phyloP scores from a whole-genome alignment of 1,139 yeast species.

The Chernovozyma sophiae-reginae region DNA sequence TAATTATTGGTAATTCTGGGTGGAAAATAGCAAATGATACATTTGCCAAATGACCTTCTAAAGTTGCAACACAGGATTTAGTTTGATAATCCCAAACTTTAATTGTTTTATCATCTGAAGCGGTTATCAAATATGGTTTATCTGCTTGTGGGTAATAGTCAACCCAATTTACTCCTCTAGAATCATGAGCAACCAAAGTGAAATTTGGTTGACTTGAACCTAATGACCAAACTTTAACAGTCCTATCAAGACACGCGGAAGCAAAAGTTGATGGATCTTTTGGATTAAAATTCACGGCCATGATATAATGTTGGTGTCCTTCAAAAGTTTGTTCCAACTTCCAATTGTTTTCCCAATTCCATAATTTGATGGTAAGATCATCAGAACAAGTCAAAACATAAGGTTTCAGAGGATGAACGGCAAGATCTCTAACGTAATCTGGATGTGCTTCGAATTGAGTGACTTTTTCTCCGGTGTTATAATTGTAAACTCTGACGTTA shows the following conservation, averaged over 20 bases:
- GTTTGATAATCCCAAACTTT: slow-evolving; percentile 98
- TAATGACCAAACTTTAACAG: slow-evolving; percentile 94
- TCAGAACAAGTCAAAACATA: slow-evolving; percentile 86
- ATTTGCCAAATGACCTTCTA: slow-evolving; percentile 90
- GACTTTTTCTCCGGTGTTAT: slow-evolving; percentile 91
- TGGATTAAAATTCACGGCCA: slow-evolving; percentile 93
- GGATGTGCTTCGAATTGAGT: slow-evolving; percentile 97
- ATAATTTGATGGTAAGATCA: slow-evolving; percentile 84
- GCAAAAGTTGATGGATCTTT: slow-evolving; percentile 98
- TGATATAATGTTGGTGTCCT: slow-evolving; percentile 94
- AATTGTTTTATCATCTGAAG: slow-evolving; percentile 89
- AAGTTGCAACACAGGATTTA: slow-evolving; percentile 88
- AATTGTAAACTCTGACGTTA: slow-evolving; percentile 87
- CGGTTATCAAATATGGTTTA: slow-evolving; percentile 89
- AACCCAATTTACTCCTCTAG: slow-evolving; percentile 91
- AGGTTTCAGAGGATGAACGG: slow-evolving; percentile 93
- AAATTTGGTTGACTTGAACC: slow-evolving; percentile 89
- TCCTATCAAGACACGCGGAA: slow-evolving; percentile 91
- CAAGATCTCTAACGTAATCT: slow-evolving; percentile 88
- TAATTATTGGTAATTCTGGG: slow-evolving; percentile 86
- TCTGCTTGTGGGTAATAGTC: slow-evolving; percentile 97
- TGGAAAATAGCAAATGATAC: slow-evolving; percentile 97
- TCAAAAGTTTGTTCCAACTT: slow-evolving; percentile 83
- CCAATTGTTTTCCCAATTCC: slow-evolving; percentile 99
- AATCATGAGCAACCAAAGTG: slow-evolving; percentile 86